These are phyloP conservation scores for Exophiala mesophila DNA, from an alignment of 2,329 filamentous ascomycete species.

Conservation along the genomic window DNA sequence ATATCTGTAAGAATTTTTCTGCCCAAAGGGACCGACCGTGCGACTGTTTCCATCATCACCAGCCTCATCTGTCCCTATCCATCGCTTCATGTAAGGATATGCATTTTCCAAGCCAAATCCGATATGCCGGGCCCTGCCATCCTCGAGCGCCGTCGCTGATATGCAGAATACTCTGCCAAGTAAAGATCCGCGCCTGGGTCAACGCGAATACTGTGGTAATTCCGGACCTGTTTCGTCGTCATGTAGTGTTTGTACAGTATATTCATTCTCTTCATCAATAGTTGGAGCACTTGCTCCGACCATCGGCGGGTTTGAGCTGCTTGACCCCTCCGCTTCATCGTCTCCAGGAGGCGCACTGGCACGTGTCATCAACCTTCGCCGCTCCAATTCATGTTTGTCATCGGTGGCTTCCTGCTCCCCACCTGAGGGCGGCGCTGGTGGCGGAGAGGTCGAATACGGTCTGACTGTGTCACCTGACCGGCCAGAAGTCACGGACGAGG, in stretches of 20 bases:
- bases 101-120: constrained; percentile 15
- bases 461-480: constrained; percentile 30
- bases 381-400: constrained; percentile 76
- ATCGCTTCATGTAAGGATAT: constrained; percentile 62
- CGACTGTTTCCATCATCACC: too few relatives aligned
- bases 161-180: constrained; percentile 4
- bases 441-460: constrained; percentile 20
- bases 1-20: too few relatives aligned
- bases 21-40: too few relatives aligned
- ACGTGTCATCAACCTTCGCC: constrained; percentile 58
- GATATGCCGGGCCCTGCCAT: constrained; percentile 10
- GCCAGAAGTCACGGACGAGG: constrained; percentile 26
- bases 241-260: constrained; percentile 37
- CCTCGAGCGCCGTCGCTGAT: constrained; percentile 20
- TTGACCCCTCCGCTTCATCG: constrained; percentile 22
- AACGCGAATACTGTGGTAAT: constrained; percentile 43
- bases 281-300: constrained; percentile 50
- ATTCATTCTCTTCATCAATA: constrained; percentile 52
- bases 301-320: constrained; percentile 13
- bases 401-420: constrained; percentile 48
- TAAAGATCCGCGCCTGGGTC: constrained; percentile 5
- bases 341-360: constrained; percentile 55
- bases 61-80: too few relatives aligned
- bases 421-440: constrained; percentile 26
- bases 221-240: constrained; percentile 36